Evolutionary conservation across 2,329 filamentous ascomycete species (phyloP), one percentile per base, ranked within the genome.

Genomic region (Diplodia seriata): DNA sequence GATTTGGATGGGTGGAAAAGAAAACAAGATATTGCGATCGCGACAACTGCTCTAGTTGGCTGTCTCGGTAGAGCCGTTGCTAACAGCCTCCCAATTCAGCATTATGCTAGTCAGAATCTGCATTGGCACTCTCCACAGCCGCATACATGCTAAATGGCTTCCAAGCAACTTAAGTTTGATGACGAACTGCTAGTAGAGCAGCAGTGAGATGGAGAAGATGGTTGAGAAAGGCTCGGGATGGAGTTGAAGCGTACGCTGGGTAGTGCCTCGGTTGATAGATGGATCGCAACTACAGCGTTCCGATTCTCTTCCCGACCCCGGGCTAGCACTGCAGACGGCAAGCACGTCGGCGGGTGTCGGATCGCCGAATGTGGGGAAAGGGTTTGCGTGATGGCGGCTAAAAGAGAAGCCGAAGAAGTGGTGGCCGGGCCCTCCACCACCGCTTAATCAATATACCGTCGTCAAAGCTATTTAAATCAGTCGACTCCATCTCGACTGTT

Each of bases 361-460:
- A 1, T 26, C 8, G 23, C 5, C 29, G 23, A 15, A 47, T 47
- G 18, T 47, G 40, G 40, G 40, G 40, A 47, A 47, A 47, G n/a
- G 40, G 3, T 6, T 47, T 59, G 55, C 55, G 12, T 43, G 55
- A 59, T 33, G 40, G 38, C 59, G 59, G 59, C 43, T 62, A 62
- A 62, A 62, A 62, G 43, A 62, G 33, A n/a, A 18, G 7, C 59
- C 59, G 59, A 26, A 11, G 14, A 14, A 14, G 7, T 47, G 6
- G 20, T 23, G 15, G 15, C 29, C 29, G 18, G 14, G 18, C 33
- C 11, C 18, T 36, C 29, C 36, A 43, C 18, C 38, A 12, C 40
- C 59, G 59, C 59, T 62, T 62, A 50, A 62, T 62, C 59, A 51
- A 62, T 62, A 62, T 62, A 62, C 59, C 59, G 59, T 51, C 29